Conservation (phyloP, 2,329 filamentous ascomycete species). For the Scleromitrula shiraiana region DNA sequence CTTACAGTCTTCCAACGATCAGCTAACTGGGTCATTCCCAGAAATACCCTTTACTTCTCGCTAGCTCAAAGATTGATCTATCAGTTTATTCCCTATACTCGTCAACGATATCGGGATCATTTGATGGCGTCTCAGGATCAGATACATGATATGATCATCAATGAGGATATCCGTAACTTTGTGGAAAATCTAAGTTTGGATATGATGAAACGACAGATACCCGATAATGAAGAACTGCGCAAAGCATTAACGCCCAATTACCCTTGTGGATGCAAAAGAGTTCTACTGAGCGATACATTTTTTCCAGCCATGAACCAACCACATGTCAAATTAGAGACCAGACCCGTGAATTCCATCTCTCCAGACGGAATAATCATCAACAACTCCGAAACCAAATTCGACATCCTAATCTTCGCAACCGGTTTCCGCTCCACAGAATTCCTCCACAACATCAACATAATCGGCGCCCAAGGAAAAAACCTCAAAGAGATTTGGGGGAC, state of each 20-base stretch:
- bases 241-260: slow-evolving; percentile 46
- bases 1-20: slow-evolving; percentile 50
- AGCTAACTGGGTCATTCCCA: slow-evolving; percentile 51
- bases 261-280: slow-evolving; percentile 44
- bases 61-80: slow-evolving; percentile 11
- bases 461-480: slow-evolving; percentile 35
- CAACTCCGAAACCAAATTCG: slow-evolving; percentile 37
- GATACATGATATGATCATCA: slow-evolving; percentile 23
- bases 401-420: slow-evolving; percentile 49
- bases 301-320: slow-evolving; percentile 39
- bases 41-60: slow-evolving; percentile 40
- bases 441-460: slow-evolving; percentile 47
- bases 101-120: slow-evolving; percentile 40
- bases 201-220: slow-evolving; percentile 39
- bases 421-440: slow-evolving; percentile 52
- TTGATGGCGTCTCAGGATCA: slow-evolving; percentile 42
- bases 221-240: slow-evolving; percentile 39
- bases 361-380: slow-evolving; percentile 38
- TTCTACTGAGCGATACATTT: slow-evolving; percentile 48
- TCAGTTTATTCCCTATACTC: slow-evolving; percentile 40
- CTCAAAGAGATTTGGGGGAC: slow-evolving; percentile 45
- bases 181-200: slow-evolving; percentile 10
- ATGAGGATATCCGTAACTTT: slow-evolving; percentile 28
- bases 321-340: slow-evolving; percentile 45
- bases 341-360: slow-evolving; percentile 39